A percentile compares a stretch with the other conserved stretches of the same genome.
Evolutionary conservation across 805 yeast species (phyloP).

Genomic region (Teunomyces cretensis): DNA sequence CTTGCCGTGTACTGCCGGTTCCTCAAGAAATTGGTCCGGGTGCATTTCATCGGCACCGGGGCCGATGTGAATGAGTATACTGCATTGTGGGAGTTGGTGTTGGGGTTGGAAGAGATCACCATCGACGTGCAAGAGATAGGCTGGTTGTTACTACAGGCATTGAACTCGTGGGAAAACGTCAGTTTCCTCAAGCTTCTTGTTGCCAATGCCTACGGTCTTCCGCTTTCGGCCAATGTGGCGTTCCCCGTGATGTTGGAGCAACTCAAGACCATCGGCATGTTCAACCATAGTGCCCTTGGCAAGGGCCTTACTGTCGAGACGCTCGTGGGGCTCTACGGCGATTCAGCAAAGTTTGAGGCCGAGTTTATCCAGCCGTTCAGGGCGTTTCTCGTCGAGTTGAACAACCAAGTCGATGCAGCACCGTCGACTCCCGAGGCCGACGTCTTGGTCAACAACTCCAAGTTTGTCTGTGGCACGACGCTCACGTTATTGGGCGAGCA

Average conservation of each 20-base stretch:
- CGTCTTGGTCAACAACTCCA: conserved; percentile 29
- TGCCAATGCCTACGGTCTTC: not conserved
- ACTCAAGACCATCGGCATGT: conserved; percentile 21
- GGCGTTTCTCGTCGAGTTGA: conserved; percentile 14
- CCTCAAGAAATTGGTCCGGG: conserved; percentile 15
- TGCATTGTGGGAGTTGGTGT: conserved; percentile 10
- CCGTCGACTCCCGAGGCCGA: conserved; percentile 5
- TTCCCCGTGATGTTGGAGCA: conserved; percentile 12
- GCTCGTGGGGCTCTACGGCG: conserved; percentile 4
- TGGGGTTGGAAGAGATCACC: conserved; percentile 1
- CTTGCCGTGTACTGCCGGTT: conserved; percentile 26
- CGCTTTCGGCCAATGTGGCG: not conserved
- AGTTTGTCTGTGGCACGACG: conserved; percentile 29
- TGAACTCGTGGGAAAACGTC: not conserved
- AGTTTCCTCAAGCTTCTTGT: conserved; percentile 1
- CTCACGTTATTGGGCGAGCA: conserved; percentile 4
- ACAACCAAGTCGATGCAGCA: conserved; percentile 1
- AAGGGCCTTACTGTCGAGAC: not conserved
- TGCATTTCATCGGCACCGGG: conserved; percentile 12
- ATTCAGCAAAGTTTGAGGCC: not conserved
- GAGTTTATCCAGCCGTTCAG: conserved; percentile 10
- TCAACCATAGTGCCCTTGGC: conserved; percentile 13
- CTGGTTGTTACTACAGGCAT: conserved; percentile 22
- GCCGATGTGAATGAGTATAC: conserved; percentile 12
- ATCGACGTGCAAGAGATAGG: conserved; percentile 19